Evolutionary conservation across 1,284 basidiomycete species (phyloP), one percentile per base, ranked within the genome.

Genomic region (Pascua guehoae): DNA sequence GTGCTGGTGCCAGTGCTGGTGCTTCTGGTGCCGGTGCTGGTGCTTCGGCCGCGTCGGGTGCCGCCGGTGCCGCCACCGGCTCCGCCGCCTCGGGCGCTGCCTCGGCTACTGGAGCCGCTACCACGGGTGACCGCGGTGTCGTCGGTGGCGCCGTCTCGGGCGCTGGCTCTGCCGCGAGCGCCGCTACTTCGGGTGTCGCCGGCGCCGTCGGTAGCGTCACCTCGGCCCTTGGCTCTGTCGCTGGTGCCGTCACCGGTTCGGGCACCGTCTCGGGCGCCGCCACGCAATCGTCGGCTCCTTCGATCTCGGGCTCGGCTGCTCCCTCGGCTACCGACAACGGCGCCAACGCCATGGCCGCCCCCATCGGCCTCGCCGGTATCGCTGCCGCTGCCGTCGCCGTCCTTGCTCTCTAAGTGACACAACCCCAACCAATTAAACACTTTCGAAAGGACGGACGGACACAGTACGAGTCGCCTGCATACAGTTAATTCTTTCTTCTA

Each of bases 381-480:
- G 15, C 46, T 14, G 62, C 56, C 38, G 56, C 51, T n/a, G 47
- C 45, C 17, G 60, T 39, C 36, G 56, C 56, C 16, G 39, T 58
- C n/a, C 37, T 60, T 45, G 48, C 51, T 38, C n/a, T 60, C 49
- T 63, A 63, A 57, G 50, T 36, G n/a, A n/a, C 37, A 10, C 41
- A 7, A 7, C 45, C 12, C 14, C 15, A 40, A 17, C n/a, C 10
- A 15, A 14, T 18, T 12, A 36, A 14, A 11, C 17, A 32, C n/a
- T 16, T 16, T 43, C n/a, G 41, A n/a, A 43, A 32, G 24, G 24
- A 32, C 24, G 24, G 24, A 32, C 24, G 24, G 24, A 32, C 24
- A 32, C 24, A 32, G 4, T 32, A 32, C 7, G 24, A 32, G 24
- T 32, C 24, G 24, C 24, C 24, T 32, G 24, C 24, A 32, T 32